phyloP scores from a whole-genome alignment of 306 rosid genomes.

The Arachis stenosperma region DNA sequence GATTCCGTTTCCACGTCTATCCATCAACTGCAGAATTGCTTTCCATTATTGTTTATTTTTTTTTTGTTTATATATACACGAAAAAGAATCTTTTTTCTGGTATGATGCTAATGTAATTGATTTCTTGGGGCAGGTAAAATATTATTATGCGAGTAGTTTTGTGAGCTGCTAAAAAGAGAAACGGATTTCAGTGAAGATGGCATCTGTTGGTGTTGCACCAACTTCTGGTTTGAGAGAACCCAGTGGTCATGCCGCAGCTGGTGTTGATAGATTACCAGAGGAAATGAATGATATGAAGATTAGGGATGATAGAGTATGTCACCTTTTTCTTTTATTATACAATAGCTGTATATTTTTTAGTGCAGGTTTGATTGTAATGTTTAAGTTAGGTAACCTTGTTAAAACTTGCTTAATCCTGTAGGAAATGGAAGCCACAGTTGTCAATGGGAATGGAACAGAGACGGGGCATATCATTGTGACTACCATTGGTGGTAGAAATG shows the following conservation, averaged over 20 bases:
- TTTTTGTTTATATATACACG: neutral
- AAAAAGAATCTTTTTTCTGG: neutral
- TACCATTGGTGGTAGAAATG: slow-evolving; percentile 94
- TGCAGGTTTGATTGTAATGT: slow-evolving; percentile 16
- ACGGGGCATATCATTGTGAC: slow-evolving; percentile 95
- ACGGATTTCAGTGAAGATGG: slow-evolving; percentile 54
- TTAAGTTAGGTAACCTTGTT: slow-evolving; percentile 2
- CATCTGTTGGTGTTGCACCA: slow-evolving; percentile 84
- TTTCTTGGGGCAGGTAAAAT: slow-evolving; percentile 57
- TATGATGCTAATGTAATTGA: slow-evolving; percentile 1
- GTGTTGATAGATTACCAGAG: slow-evolving; percentile 88
- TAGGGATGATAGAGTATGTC: slow-evolving; percentile 84
- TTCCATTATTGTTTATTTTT: slow-evolving; percentile 2
- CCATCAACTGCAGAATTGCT: neutral
- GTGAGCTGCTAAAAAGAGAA: slow-evolving; percentile 32
- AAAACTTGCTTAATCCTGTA: slow-evolving; percentile 37
- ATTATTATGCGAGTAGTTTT: slow-evolving; percentile 34
- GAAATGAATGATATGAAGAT: slow-evolving; percentile 98
- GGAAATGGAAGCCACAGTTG: slow-evolving; percentile 92
- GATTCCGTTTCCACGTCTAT: slow-evolving; percentile 11
- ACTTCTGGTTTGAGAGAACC: slow-evolving; percentile 71
- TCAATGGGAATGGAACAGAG: slow-evolving; percentile 95
- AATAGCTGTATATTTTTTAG: neutral
- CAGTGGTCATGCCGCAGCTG: slow-evolving; percentile 60
- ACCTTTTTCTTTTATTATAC: neutral